Evolutionary conservation across 1,139 yeast genomes (phyloP).

Genomic region (Sugiyamaella paludigena): DNA sequence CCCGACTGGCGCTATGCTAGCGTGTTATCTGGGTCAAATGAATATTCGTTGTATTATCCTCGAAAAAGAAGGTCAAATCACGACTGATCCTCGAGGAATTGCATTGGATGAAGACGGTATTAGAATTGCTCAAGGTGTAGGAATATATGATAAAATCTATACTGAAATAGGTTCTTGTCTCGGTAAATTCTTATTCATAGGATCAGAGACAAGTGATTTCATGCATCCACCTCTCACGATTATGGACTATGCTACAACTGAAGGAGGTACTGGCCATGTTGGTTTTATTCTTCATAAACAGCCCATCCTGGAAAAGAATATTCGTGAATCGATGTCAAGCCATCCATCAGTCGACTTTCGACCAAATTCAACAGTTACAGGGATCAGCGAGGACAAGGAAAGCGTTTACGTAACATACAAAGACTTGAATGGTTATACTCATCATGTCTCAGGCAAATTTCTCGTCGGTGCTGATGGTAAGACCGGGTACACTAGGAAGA

Average conservation of each 20-base stretch:
- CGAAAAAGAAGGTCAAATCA: slow-evolving; percentile 10
- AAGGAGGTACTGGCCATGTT: slow-evolving; percentile 10
- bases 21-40: slow-evolving; percentile 8
- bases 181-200: slow-evolving; percentile 2
- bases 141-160: slow-evolving; percentile 4
- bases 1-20: slow-evolving; percentile 11
- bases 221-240: slow-evolving; percentile 3
- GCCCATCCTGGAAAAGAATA: slow-evolving; percentile 2
- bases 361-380: slow-evolving; percentile 2
- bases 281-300: slow-evolving; percentile 7
- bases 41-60: slow-evolving; percentile 5
- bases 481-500: slow-evolving; percentile 7
- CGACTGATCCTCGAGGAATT: slow-evolving; percentile 12
- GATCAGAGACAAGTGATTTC: slow-evolving; percentile 7
- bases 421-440: background rate
- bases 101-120: slow-evolving; percentile 13
- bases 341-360: background rate
- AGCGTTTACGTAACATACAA: slow-evolving; percentile 2
- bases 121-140: slow-evolving; percentile 7
- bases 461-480: slow-evolving; percentile 11
- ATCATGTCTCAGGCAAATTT: slow-evolving; percentile 3
- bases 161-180: slow-evolving; percentile 7
- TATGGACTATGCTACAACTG: slow-evolving; percentile 5
- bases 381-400: slow-evolving; percentile 7
- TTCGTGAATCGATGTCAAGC: slow-evolving; percentile 1